A percentile compares a stretch with the other conserved stretches of the same genome.
Evolutionary conservation across 306 rosid species (phyloP).

Genomic region (Arachis stenosperma): DNA sequence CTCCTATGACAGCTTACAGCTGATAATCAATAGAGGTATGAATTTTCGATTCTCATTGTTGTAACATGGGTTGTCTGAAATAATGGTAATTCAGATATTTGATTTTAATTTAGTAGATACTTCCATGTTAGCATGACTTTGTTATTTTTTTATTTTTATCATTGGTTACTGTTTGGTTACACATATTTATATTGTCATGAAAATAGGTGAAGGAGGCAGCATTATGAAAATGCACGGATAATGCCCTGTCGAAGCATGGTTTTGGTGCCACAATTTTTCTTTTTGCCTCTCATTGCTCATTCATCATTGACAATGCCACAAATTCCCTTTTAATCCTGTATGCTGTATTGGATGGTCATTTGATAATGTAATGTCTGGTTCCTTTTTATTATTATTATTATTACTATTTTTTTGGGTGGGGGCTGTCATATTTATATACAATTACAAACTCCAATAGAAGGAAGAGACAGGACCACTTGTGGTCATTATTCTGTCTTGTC

Average conservation of each 20-base stretch:
- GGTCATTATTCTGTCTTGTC: neutral
- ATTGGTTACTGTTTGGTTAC: constrained; percentile 38
- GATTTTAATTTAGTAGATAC: neutral
- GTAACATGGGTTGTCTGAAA: constrained; percentile 10
- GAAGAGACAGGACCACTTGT: neutral
- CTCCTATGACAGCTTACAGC: constrained; percentile 38
- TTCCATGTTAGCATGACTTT: no score
- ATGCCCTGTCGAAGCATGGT: constrained; percentile 19
- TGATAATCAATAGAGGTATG: constrained; percentile 40
- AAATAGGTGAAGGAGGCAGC: neutral
- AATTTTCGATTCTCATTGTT: constrained; percentile 16
- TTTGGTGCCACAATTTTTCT: neutral
- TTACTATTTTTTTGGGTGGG: no score
- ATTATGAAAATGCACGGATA: constrained; percentile 7
- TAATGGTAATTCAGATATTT: constrained; percentile 20
- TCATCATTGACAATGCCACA: constrained; percentile 7
- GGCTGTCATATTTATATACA: neutral
- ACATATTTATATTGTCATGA: constrained; percentile 2
- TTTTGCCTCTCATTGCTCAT: neutral
- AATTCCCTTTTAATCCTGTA: neutral
- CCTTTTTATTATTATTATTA: neutral
- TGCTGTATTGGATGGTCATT: neutral
- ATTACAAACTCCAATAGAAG: neutral
- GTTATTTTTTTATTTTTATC: neutral
- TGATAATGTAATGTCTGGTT: neutral